Percentiles rank a stretch among this genome's conserved stretches.
Conservation (phyloP, 2,329 filamentous ascomycete genomes). For the Fusarium euwallaceae region DNA sequence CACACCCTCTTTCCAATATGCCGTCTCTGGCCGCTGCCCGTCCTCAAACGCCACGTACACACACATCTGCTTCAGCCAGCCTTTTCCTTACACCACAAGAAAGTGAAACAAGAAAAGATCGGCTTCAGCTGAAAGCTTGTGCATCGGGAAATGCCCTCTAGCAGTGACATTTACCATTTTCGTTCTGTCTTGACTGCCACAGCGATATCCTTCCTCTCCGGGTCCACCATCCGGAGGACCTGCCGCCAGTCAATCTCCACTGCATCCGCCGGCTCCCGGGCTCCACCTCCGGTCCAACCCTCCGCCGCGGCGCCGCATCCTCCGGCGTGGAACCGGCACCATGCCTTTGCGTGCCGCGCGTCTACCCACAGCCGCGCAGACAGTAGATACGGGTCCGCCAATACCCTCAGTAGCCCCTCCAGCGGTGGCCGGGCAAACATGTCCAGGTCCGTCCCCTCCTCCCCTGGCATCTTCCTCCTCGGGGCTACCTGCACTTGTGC, state of each 20-base stretch:
- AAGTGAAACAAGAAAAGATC: conserved; percentile 7
- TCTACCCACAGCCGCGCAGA: conserved; percentile 55
- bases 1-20: conserved; percentile 35
- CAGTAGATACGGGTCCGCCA: conserved; percentile 61
- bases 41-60: conserved; percentile 29
- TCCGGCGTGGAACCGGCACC: conserved; percentile 58
- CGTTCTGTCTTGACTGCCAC: conserved; percentile 32
- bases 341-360: conserved; percentile 52
- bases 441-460: conserved; percentile 15
- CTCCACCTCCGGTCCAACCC: conserved; percentile 12
- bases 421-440: conserved; percentile 50
- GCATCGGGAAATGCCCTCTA: not conserved
- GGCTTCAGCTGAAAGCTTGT: not conserved
- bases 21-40: conserved; percentile 30
- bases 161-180: conserved; percentile 22
- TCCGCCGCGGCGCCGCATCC: conserved; percentile 28
- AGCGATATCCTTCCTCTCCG: conserved; percentile 45
- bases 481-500: conserved; percentile 5
- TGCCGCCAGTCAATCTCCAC: conserved; percentile 50
- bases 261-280: conserved; percentile 11
- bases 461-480: not conserved
- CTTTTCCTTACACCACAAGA: conserved; percentile 16
- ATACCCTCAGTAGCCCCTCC: conserved; percentile 54
- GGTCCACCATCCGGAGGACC: conserved; percentile 49
- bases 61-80: conserved; percentile 19